A percentile compares a stretch with the other conserved stretches of the same genome.
Conservation (phyloP, 805 yeast species). For the Candida lessepsii region DNA sequence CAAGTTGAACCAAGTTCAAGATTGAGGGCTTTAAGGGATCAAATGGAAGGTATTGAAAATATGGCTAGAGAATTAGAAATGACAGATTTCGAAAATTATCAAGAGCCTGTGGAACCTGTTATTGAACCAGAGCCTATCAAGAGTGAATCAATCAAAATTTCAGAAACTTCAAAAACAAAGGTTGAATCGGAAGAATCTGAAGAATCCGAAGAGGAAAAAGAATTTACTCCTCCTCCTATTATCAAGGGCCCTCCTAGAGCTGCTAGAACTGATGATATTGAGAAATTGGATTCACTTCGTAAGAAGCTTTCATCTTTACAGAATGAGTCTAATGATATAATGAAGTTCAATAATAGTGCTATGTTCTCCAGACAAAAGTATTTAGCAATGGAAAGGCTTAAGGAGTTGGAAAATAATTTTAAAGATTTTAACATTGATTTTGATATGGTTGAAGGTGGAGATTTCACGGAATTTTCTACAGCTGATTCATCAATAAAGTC, state of each 20-base stretch:
- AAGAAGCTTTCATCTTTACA: constrained; percentile 61
- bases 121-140: constrained; percentile 4
- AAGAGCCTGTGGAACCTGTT: too few species aligned
- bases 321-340: constrained; percentile 71
- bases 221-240: constrained; percentile 15
- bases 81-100: constrained; percentile 64
- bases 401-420: constrained; percentile 65
- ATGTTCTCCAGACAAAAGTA: constrained; percentile 57
- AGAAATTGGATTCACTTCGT: constrained; percentile 54
- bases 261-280: constrained; percentile 50
- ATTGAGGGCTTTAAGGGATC: constrained; percentile 69
- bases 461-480: constrained; percentile 14
- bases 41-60: constrained; percentile 80
- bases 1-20: constrained; percentile 75
- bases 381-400: constrained; percentile 68
- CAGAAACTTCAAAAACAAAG: neutral
- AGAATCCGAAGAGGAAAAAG: constrained; percentile 14
- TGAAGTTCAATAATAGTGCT: constrained; percentile 65
- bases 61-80: constrained; percentile 85
- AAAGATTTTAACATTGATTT: constrained; percentile 64
- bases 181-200: constrained; percentile 9
- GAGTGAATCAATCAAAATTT: too few species aligned
- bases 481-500: constrained; percentile 35
- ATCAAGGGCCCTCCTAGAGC: constrained; percentile 32
- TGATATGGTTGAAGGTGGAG: constrained; percentile 18